Evolutionary conservation across 352 stramenopile genomes (phyloP), one percentile per base, ranked within the genome.

Genomic region (Globisporangium sylvaticum): DNA sequence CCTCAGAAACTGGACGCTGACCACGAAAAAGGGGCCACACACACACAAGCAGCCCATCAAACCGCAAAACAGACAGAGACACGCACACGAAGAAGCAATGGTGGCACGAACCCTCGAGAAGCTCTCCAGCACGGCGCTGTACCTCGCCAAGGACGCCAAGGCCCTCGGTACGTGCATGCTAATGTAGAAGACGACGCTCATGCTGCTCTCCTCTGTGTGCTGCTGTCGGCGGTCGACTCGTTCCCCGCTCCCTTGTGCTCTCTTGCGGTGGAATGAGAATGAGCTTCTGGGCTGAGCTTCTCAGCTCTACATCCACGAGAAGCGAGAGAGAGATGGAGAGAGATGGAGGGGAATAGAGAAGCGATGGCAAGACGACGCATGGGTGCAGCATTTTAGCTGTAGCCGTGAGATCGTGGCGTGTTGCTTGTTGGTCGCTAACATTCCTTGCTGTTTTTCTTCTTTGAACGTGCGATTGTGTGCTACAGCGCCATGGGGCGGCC

Each of bases 81-180:
- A 66, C 58, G 31, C 46, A 71, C 31, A 48, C 53, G 31, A n/a
- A 66, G 44, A 66, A 66, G 52, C 20, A 29, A 82, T 82, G 75
- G 72, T 70, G 48, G 59, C 74, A 44, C 67, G 70, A 53, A 62
- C 73, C 55, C 52, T 82, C 65, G 61, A 78, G 67, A 79, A 80
- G 72, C 54, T 82, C 42, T 64, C 75, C 22, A 74, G 46, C 67
- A 75, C 82, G 70, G 62, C 82, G 50, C 76, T 70, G 42, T 68
- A 86, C 73, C 48, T 88, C 55, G 74, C 75, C 29, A 84, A 88
- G 77, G 81, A 92, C 58, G 70, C 78, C 67, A 67, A 68, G 62
- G 61, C 58, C 37, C 78, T 75, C 72, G 73, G 83, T 92, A 72
- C 65, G 81, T 81, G 12, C 25, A 58, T 56, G n/a, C 22, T 25